Evolutionary conservation across 1,284 basidiomycete genomes (phyloP).

Genomic region (Cutaneotrichosporon sp.): DNA sequence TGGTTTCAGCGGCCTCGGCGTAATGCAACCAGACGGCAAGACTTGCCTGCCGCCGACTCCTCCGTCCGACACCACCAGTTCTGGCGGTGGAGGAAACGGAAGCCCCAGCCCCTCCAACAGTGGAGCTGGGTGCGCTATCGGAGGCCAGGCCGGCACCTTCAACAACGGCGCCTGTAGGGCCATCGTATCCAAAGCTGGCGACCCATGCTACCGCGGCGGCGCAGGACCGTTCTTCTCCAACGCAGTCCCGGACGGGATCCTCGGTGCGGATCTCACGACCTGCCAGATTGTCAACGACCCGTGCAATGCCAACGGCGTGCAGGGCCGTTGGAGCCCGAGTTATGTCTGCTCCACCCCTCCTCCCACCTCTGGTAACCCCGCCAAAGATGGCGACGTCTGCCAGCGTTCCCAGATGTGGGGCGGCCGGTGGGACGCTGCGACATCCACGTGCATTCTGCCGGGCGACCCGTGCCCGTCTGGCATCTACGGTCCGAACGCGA

Average conservation of each 20-base stretch:
- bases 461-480: background rate
- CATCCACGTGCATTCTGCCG: background rate
- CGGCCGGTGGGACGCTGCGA: background rate
- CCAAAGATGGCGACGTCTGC: background rate
- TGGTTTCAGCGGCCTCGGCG: background rate
- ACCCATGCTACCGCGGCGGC: slow-evolving; percentile 1
- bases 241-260: background rate
- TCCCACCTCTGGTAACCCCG: background rate
- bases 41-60: background rate
- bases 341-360: background rate
- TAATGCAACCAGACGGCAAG: background rate
- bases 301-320: background rate
- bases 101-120: no score
- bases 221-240: background rate
- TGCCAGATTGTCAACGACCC: background rate
- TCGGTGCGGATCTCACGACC: background rate
- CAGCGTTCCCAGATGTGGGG: slow-evolving; percentile 2
- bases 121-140: background rate
- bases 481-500: background rate
- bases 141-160: background rate
- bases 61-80: background rate
- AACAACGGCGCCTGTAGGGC: background rate
- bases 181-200: background rate
- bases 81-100: background rate
- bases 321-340: slow-evolving; percentile 3